Conservation (phyloP, 352 stramenopile species). For the Albugo laibachii region DNA sequence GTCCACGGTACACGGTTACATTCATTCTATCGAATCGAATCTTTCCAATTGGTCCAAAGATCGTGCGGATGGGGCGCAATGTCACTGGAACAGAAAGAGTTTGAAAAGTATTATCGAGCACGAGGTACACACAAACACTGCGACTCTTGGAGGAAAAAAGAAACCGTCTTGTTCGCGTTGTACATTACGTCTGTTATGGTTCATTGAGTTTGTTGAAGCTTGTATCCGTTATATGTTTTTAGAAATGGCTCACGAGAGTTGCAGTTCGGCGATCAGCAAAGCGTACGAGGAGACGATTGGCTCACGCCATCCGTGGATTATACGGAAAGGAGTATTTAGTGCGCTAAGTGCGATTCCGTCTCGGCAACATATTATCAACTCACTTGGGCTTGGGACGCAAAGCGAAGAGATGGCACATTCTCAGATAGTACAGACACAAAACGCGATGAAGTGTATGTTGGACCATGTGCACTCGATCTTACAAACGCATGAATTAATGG, state of each 20-base stretch:
- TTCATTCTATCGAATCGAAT: slow-evolving; percentile 45
- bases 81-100: slow-evolving; percentile 29
- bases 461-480: slow-evolving; percentile 27
- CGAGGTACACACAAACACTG: slow-evolving; percentile 37
- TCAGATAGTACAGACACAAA: slow-evolving; percentile 20
- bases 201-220: slow-evolving; percentile 67
- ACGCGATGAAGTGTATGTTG: slow-evolving; percentile 24
- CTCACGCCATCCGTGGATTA: slow-evolving; percentile 61
- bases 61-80: neutral
- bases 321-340: slow-evolving; percentile 66
- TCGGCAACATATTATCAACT: slow-evolving; percentile 26
- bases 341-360: slow-evolving; percentile 40
- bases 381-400: slow-evolving; percentile 18
- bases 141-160: slow-evolving; percentile 58
- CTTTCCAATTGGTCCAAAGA: slow-evolving; percentile 20
- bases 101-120: slow-evolving; percentile 32
- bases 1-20: slow-evolving; percentile 52
- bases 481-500: slow-evolving; percentile 38
- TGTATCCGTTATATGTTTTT: slow-evolving; percentile 46
- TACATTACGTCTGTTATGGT: slow-evolving; percentile 56
- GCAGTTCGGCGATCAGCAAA: slow-evolving; percentile 34
- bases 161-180: slow-evolving; percentile 57
- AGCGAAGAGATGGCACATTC: slow-evolving; percentile 16
- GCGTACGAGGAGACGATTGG: slow-evolving; percentile 72
- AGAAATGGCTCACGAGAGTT: slow-evolving; percentile 43